A percentile compares a stretch with the other conserved stretches of the same genome.
These are phyloP conservation scores for Yamadazyma ubonensis DNA, from an alignment of 805 yeast genomes.

Conservation along the genomic window DNA sequence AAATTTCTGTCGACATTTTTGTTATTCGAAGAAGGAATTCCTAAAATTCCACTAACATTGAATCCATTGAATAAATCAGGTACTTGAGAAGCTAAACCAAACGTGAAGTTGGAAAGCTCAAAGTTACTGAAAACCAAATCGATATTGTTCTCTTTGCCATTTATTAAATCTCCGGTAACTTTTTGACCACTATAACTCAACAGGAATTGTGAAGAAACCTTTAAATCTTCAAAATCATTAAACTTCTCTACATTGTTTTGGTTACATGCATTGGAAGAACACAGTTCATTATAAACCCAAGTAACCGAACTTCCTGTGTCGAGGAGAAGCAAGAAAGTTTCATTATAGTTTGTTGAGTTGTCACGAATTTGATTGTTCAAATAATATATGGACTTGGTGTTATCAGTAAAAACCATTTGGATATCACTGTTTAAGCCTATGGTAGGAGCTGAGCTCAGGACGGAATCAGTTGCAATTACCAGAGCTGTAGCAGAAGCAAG, in stretches of 20 bases:
- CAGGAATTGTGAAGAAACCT: conserved; percentile 36
- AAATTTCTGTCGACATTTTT: conserved; percentile 34
- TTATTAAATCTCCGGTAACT: conserved; percentile 50
- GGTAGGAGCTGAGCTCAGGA: conserved; percentile 17
- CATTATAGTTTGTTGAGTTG: conserved; percentile 22
- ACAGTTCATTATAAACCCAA: conserved; percentile 59
- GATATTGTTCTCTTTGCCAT: conserved; percentile 29
- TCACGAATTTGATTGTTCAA: conserved; percentile 20
- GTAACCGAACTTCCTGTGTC: conserved; percentile 67
- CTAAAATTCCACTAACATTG: conserved; percentile 59
- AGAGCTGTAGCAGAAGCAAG: conserved; percentile 11
- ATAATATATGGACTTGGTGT: conserved; percentile 21
- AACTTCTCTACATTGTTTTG: conserved; percentile 26
- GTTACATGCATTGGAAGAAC: conserved; percentile 45
- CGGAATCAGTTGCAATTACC: conserved; percentile 12
- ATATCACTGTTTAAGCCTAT: conserved; percentile 15
- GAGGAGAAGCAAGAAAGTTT: conserved; percentile 50
- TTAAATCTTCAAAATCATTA: conserved; percentile 16
- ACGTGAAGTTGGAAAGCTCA: conserved; percentile 37
- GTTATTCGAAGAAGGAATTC: conserved; percentile 50
- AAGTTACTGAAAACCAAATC: conserved; percentile 31
- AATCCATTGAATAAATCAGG: conserved; percentile 54
- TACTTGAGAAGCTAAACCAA: conserved; percentile 54
- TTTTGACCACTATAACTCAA: conserved; percentile 54
- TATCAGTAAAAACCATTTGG: conserved; percentile 23